Percentiles rank a stretch among this genome's conserved stretches.
These are phyloP conservation scores for Candida montana DNA, from an alignment of 805 yeast genomes.

Conservation along the genomic window DNA sequence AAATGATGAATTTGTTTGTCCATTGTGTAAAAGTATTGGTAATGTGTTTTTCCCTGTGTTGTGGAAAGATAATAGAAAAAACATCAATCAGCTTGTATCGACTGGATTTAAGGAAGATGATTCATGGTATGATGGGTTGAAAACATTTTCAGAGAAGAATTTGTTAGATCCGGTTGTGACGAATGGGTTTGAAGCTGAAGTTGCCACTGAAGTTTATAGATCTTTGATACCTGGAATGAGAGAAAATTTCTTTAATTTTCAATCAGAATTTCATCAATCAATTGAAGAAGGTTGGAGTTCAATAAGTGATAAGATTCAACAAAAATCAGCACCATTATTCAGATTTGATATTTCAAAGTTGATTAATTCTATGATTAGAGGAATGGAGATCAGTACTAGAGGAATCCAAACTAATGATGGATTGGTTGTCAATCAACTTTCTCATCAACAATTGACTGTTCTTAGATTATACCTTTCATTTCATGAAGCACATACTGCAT, in stretches of 20 bases:
- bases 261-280: conserved; percentile 4
- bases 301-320: conserved; percentile 22
- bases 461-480: conserved; percentile 32
- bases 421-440: conserved; percentile 48
- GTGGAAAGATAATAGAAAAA: conserved; percentile 45
- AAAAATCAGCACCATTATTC: conserved; percentile 27
- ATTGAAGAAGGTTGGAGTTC: conserved; percentile 8
- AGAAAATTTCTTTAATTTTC: conserved; percentile 1
- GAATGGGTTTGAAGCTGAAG: conserved; percentile 7
- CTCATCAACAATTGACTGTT: conserved; percentile 56
- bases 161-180: conserved; percentile 7
- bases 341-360: conserved; percentile 26
- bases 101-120: conserved; percentile 2
- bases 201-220: conserved; percentile 7
- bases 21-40: conserved; percentile 82
- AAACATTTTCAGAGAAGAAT: conserved; percentile 4
- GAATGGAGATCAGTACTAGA: conserved; percentile 61
- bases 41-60: conserved; percentile 78
- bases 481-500: neutral
- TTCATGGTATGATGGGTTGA: conserved; percentile 19
- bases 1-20: conserved; percentile 77
- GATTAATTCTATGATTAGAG: conserved; percentile 53
- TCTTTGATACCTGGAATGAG: conserved; percentile 11
- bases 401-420: conserved; percentile 38
- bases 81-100: conserved; percentile 9